Evolutionary conservation across 2,329 filamentous ascomycete species (phyloP), one percentile per base, ranked within the genome.

Genomic region (Verticillium nonalfalfae): DNA sequence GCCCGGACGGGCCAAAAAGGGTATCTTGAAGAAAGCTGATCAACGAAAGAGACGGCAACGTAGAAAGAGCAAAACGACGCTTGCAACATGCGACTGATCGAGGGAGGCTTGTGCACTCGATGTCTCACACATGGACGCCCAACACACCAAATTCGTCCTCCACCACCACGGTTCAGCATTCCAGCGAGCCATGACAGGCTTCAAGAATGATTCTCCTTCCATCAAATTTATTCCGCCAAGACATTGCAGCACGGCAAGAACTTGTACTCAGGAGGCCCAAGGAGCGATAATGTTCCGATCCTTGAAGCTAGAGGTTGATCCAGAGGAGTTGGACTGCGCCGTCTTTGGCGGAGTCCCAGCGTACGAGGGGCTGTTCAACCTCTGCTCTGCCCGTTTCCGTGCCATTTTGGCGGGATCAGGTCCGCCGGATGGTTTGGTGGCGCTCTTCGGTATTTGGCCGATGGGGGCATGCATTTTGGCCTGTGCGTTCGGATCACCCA

Each of bases 401-500:
- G 74, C 67, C 14, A 76, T 69, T 59, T 80, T 76, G 68, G 84
- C 81, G 2, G 81, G 77, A 18, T 75, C 74, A n/a, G 76, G 75
- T 2, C 80, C 78, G 15, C 74, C 72, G 31, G 75, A 76, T 18
- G 79, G 80, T 55, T 76, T 81, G 58, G 80, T 80, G 13, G 77
- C 78, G 26, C 77, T 73, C 7, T 70, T 68, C 9, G 81, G 81
- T 35, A 83, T 73, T 18, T 74, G 75, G 5, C 76, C 76, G 33
- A 78, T 73, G 1, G 80, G 79, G 2, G 79, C 66, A 59, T 81
- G 77, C 63, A 83, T 70, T 66, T 81, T 83, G 31, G 71, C 74
- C 35, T 73, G 76, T 10, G 78, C 78, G 15, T 70, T 68, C 4
- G 79, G 78, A 56, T 82, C 78, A 31, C 76, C 73, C 56, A 70